Evolutionary conservation across 2,329 filamentous ascomycete species (phyloP).

Genomic region (Cercospora berteroae): DNA sequence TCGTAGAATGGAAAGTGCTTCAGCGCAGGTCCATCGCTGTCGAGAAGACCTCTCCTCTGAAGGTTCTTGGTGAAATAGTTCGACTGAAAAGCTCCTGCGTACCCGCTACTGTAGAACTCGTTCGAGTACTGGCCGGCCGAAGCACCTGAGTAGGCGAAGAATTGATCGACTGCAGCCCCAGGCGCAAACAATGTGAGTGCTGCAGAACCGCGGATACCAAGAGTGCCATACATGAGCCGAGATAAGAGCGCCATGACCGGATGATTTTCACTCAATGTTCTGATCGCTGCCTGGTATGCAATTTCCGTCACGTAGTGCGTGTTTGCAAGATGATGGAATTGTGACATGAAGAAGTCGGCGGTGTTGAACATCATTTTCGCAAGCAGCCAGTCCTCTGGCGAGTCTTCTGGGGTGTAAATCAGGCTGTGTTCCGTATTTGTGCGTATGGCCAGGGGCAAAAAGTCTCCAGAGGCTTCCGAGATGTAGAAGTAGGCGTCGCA

Average conservation of each 20-base stretch:
- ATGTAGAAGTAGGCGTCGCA: constrained; percentile 52
- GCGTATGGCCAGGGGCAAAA: constrained; percentile 51
- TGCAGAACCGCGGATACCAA: constrained; percentile 31
- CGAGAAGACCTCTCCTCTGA: constrained; percentile 43
- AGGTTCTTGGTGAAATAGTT: constrained; percentile 46
- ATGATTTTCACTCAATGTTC: constrained; percentile 49
- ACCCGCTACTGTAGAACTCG: constrained; percentile 21
- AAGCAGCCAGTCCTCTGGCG: constrained; percentile 49
- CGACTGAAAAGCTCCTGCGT: constrained; percentile 34
- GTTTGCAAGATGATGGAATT: constrained; percentile 47
- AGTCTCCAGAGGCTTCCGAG: constrained; percentile 41
- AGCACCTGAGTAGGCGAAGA: constrained; percentile 19
- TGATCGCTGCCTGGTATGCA: constrained; percentile 47
- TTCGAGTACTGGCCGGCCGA: constrained; percentile 20
- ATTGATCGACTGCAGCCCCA: constrained; percentile 31
- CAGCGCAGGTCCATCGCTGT: constrained; percentile 40
- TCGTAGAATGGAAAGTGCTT: constrained; percentile 49
- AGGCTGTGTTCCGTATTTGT: constrained; percentile 46
- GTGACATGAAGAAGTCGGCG: constrained; percentile 49
- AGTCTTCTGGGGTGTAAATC: constrained; percentile 50
- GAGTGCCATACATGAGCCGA: constrained; percentile 24
- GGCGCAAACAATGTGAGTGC: constrained; percentile 19
- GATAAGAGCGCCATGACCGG: constrained; percentile 44
- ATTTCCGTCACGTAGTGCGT: constrained; percentile 48
- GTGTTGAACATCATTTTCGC: constrained; percentile 53